Evolutionary conservation across 306 rosid genomes (phyloP).

Genomic region (Cicer pinnatifidum): DNA sequence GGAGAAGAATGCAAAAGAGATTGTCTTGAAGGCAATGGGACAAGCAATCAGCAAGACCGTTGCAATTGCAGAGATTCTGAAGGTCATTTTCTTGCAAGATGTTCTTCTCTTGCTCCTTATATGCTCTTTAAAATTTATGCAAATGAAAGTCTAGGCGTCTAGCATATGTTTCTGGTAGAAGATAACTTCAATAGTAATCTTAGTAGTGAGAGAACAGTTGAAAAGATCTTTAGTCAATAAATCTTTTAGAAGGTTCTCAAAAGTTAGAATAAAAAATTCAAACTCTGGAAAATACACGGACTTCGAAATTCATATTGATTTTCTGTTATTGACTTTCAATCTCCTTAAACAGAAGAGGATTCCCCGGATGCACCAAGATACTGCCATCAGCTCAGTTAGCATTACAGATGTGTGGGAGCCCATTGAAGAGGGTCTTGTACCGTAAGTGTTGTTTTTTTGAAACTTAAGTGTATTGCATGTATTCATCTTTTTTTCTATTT

Average conservation of each 20-base stretch:
- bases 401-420: conserved; percentile 98
- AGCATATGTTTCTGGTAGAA: background rate
- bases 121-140: conserved; percentile 8
- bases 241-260: background rate
- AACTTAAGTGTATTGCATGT: conserved; percentile 16
- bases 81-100: conserved; percentile 55
- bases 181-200: background rate
- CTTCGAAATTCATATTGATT: conserved; percentile 11
- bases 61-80: conserved; percentile 87
- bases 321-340: conserved; percentile 32
- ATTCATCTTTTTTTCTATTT: conserved; percentile 23
- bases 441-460: conserved; percentile 62
- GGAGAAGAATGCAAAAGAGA: conserved; percentile 85
- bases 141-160: background rate
- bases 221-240: background rate
- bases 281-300: background rate
- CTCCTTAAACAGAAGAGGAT: conserved; percentile 71
- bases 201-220: background rate
- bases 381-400: conserved; percentile 89
- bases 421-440: conserved; percentile 96
- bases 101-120: background rate
- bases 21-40: conserved; percentile 98
- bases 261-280: background rate
- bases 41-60: conserved; percentile 99
- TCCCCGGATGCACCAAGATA: conserved; percentile 75